Base-by-base conservation (phyloP, 2,329 filamentous ascomycete genomes). In the Xylaria sp. region DNA sequence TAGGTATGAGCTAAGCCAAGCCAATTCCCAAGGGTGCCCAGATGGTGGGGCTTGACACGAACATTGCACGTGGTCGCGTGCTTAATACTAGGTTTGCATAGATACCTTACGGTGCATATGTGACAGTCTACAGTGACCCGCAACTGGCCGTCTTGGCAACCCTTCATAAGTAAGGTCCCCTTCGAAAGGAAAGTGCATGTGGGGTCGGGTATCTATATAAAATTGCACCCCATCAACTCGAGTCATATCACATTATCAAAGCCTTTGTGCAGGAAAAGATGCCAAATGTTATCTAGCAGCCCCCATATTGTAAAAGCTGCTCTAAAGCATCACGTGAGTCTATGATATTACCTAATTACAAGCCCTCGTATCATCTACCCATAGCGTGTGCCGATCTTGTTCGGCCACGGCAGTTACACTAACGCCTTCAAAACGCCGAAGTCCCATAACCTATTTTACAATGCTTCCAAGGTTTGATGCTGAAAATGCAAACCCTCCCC, bases 381-480 rank as follows among this genome's bases (percentile, higher is more conserved):
- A 38, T 55, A 49, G 37, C 40, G 28, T 31, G 47, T 31, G 28
- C 49, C 58, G 23, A 45, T 25, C 31, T 55, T 60, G 50, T 19
- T 55, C 53, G 47, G 52, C 25, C 23, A 15, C 37, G 31, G 57
- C 6, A 11, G 42, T 31, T 59, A 64, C 52, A 19, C 64, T 62
- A 58, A 49, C 63, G 47, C 53, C 57, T 17, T n/a, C 35, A 33
- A 58, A 59, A 38, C 35, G 7, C 17, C 38, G 52, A 31, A 53
- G 11, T 50, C 45, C 38, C 53, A 43, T 52, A 47, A 60, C 59
- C 23, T 69, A 57, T 64, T 70, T 63, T 71, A 69, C 69, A 71
- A 67, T 56, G 55, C 61, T 64, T 52, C 46, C 54, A 58, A 58
- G 50, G 53, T 58, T 57, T 23, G 8, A 64, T 63, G 60, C 55